Evolutionary conservation across 371 early-diverging fungal genomes (phyloP).

Genomic region (Mycotypha africana): DNA sequence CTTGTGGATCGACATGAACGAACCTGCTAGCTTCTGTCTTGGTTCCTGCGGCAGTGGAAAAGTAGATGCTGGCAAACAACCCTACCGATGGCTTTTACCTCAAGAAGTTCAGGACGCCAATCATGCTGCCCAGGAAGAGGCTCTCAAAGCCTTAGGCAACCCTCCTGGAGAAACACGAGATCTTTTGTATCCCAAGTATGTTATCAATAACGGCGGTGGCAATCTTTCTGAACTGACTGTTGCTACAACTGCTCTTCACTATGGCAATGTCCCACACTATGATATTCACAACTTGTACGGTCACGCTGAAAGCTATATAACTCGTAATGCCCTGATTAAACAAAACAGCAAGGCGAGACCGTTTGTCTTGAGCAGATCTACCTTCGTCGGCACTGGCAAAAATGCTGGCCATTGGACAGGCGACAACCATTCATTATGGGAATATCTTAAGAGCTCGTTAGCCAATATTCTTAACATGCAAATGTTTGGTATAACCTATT

Average conservation of each 20-base stretch:
- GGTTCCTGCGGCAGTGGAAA: slow-evolving; percentile 24
- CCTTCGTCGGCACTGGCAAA: slow-evolving; percentile 63
- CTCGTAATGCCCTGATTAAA: slow-evolving; percentile 32
- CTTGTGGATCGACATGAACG: slow-evolving; percentile 73
- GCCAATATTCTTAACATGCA: slow-evolving; percentile 59
- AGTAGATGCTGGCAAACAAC: slow-evolving; percentile 13
- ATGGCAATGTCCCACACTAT: slow-evolving; percentile 49
- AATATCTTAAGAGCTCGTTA: slow-evolving; percentile 49
- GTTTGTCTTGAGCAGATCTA: slow-evolving; percentile 68
- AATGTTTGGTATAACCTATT: slow-evolving; percentile 62
- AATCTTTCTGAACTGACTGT: slow-evolving; percentile 52
- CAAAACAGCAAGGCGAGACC: slow-evolving; percentile 50
- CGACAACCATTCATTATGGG: slow-evolving; percentile 52
- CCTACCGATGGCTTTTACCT: slow-evolving; percentile 22
- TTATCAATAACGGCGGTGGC: slow-evolving; percentile 28
- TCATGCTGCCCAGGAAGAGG: slow-evolving; percentile 15
- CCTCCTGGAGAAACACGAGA: slow-evolving; percentile 22
- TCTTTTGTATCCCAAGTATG: slow-evolving; percentile 29
- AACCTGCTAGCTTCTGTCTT: slow-evolving; percentile 47
- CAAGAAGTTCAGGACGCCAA: slow-evolving; percentile 15
- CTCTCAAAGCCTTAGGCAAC: slow-evolving; percentile 18
- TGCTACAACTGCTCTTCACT: slow-evolving; percentile 49
- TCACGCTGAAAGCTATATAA: slow-evolving; percentile 47
- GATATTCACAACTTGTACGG: slow-evolving; percentile 68
- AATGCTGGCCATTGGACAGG: slow-evolving; percentile 65